These are phyloP conservation scores for Sporisorium iseilematis-ciliati DNA, from an alignment of 1,284 basidiomycete genomes.

Conservation along the genomic window DNA sequence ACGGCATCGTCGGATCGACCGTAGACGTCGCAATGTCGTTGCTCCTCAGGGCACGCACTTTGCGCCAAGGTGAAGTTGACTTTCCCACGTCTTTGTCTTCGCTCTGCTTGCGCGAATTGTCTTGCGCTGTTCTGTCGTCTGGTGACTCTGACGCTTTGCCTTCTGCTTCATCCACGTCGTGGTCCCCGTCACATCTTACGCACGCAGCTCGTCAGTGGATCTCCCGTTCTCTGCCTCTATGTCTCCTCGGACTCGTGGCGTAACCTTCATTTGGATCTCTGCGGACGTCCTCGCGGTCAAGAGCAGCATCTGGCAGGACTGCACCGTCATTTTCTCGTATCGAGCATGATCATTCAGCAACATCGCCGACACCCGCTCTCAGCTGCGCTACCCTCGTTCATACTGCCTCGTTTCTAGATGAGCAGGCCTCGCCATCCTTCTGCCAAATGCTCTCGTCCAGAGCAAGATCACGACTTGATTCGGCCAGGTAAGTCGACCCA, in stretches of 20 bases:
- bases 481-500: neutral
- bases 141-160: neutral
- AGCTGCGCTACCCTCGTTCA: no score
- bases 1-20: neutral
- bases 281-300: no score
- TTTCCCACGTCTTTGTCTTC: neutral
- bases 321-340: no score
- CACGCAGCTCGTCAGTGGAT: neutral
- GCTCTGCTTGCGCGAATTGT: neutral
- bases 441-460: no score
- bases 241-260: no score
- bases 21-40: no score
- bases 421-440: no score
- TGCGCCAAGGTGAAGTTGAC: constrained; percentile 7
- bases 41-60: neutral
- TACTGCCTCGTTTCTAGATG: no score
- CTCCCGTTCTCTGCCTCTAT: neutral
- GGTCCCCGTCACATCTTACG: neutral
- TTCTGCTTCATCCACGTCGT: neutral
- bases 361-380: no score
- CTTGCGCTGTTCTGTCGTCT: neutral
- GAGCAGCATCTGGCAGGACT: neutral
- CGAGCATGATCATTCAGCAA: no score
- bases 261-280: no score
- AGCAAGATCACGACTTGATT: neutral